phyloP scores from a whole-genome alignment of 805 yeast species.

The Yamadazyma scolyti region DNA sequence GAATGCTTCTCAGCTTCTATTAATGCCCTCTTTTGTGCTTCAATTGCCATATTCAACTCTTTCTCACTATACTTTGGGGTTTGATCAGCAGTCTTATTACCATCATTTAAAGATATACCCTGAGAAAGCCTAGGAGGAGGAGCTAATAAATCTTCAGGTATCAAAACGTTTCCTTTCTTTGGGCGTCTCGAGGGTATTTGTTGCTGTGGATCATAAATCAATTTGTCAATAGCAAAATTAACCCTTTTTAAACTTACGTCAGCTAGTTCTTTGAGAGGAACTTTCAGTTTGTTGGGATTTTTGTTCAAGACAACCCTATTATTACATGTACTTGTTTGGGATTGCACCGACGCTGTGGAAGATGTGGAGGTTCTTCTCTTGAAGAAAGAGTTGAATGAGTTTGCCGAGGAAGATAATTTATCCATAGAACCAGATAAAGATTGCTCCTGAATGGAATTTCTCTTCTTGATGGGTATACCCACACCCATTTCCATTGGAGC shows the following conservation, averaged over 20 bases:
- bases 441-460: conserved; percentile 6
- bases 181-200: conserved; percentile 59
- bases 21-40: conserved; percentile 50
- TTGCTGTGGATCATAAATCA: conserved; percentile 72
- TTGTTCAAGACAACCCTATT: conserved; percentile 40
- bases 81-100: conserved; percentile 24
- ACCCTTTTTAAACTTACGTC: conserved; percentile 54
- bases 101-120: conserved; percentile 56
- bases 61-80: conserved; percentile 34
- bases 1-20: conserved; percentile 70
- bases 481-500: conserved; percentile 10
- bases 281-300: conserved; percentile 37
- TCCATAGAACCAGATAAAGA: conserved; percentile 3
- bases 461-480: conserved; percentile 11
- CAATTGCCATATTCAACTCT: conserved; percentile 55
- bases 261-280: conserved; percentile 23
- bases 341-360: conserved; percentile 5
- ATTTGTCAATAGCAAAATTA: conserved; percentile 70
- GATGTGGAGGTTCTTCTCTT: conserved; percentile 13
- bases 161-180: conserved; percentile 46
- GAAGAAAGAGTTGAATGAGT: conserved; percentile 13
- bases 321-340: conserved; percentile 1
- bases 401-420: conserved; percentile 5
- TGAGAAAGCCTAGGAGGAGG: conserved; percentile 61
- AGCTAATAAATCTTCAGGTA: conserved; percentile 64